Percentiles rank a stretch among this genome's conserved stretches.
Evolutionary conservation across 164 flowering plant genomes (phyloP).

Genomic region (Annona cherimola): DNA sequence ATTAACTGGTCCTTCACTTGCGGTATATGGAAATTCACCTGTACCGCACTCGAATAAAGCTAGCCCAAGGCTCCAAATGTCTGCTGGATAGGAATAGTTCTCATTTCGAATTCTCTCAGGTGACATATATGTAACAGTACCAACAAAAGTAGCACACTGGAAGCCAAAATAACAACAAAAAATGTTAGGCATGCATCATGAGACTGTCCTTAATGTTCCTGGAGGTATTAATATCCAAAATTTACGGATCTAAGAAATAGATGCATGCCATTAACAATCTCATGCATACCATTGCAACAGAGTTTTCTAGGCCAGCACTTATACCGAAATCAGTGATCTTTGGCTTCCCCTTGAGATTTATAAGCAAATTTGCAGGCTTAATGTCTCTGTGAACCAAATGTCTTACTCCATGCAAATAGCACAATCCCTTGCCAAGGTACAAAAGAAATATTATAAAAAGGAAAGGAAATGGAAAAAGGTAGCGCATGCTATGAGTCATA

Average conservation of each 20-base stretch:
- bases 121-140: slow-evolving; percentile 98
- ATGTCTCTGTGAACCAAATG: slow-evolving; percentile 97
- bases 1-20: slow-evolving; percentile 90
- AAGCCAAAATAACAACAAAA: slow-evolving; percentile 13
- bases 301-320: slow-evolving; percentile 96
- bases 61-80: slow-evolving; percentile 99
- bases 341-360: slow-evolving; percentile 95
- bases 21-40: slow-evolving; percentile 95
- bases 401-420: slow-evolving; percentile 90
- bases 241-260: background rate
- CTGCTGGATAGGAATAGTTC: slow-evolving; percentile 93
- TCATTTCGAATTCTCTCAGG: slow-evolving; percentile 98
- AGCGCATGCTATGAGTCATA: background rate
- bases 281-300: slow-evolving; percentile 81
- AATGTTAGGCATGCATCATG: slow-evolving; percentile 11
- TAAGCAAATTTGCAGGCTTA: slow-evolving; percentile 97
- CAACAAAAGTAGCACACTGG: slow-evolving; percentile 98
- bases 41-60: slow-evolving; percentile 97
- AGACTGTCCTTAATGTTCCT: background rate
- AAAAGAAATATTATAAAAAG: background rate
- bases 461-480: background rate
- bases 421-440: slow-evolving; percentile 55
- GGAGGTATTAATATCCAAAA: background rate
- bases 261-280: background rate
- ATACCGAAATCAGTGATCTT: slow-evolving; percentile 99